phyloP scores from a whole-genome alignment of 2,329 filamentous ascomycete genomes.

The Raffaelea albimanens region DNA sequence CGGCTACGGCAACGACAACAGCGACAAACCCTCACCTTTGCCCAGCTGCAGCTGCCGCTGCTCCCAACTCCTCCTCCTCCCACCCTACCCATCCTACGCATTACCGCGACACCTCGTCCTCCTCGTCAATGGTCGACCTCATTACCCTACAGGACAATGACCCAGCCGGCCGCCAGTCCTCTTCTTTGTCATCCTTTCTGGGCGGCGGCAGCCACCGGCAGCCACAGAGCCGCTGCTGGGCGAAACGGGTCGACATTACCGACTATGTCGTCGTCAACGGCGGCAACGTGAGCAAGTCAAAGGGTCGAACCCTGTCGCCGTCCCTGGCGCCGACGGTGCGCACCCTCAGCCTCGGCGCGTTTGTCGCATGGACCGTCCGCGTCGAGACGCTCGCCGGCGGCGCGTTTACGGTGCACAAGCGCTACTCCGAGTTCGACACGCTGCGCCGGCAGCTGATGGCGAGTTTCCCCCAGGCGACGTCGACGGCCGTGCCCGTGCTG shows the following conservation, averaged over 20 bases:
- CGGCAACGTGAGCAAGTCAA: slow-evolving; percentile 11
- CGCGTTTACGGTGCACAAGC: slow-evolving; percentile 53
- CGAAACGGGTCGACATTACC: slow-evolving; percentile 50
- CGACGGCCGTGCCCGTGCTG: slow-evolving; percentile 69
- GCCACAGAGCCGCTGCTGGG: slow-evolving; percentile 47
- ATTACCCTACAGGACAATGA: slow-evolving; percentile 58
- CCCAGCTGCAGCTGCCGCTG: background rate
- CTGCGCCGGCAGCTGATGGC: slow-evolving; percentile 63
- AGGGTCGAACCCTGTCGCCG: background rate
- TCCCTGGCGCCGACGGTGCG: background rate
- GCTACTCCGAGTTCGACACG: slow-evolving; percentile 91
- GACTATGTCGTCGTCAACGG: slow-evolving; percentile 47
- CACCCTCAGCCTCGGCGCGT: slow-evolving; percentile 61
- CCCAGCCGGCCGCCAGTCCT: background rate
- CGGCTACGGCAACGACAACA: background rate
- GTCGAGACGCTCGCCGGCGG: slow-evolving; percentile 71
- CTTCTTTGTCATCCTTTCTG: background rate
- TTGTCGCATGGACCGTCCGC: slow-evolving; percentile 87
- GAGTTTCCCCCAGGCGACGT: slow-evolving; percentile 76
- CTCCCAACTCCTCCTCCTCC: background rate
- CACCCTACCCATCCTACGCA: background rate
- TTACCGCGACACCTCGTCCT: slow-evolving; percentile 7
- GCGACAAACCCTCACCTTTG: background rate
- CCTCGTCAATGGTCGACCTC: slow-evolving; percentile 3
- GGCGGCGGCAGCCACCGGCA: slow-evolving; percentile 9